Base-by-base conservation (phyloP, 805 yeast genomes). In the Barnettozyma siamensis region DNA sequence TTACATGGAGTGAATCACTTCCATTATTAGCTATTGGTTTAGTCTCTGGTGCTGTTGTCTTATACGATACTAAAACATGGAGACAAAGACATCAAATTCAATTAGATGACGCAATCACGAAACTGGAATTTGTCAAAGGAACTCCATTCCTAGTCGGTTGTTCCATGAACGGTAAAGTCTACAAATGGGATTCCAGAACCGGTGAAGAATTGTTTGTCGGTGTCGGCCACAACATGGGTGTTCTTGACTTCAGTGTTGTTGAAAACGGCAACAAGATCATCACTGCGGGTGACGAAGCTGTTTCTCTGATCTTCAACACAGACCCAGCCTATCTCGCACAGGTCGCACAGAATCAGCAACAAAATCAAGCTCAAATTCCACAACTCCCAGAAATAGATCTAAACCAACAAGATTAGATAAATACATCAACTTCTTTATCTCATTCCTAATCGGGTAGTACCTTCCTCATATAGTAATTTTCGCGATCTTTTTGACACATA, bases 261-360 rank as follows among this genome's bases (percentile, higher is more conserved):
- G 79, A 76, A 31, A 65, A 75, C 35, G 91, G 88, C 21, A 71
- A 73, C 38, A 80, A 81, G 59, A 56, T 93, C 34, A 73, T 88
- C 29, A 87, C 97, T 17, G 99, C 96, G 12, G 97, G 97, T 49
- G 99, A 93, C 61, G 99, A 93, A 63, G 96, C 96, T 51, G 96
- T 93, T 26, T 78, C 94, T 11, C 68, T 91, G 49, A 76, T 91
- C 4, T 54, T 52, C 40, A 47, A 50, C 40, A 47, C 55, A 7
- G 39, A 38, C 26, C 35, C 46, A 15, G 38, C 30, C 12, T 24
- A 21, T 9, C 13, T 24, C 13, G 23, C 35, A 13, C 33, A 39
- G 16, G 33, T 24, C 12, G 17, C 35, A 17, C 33, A 39, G 15
- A 35, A 15, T 4, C 41, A 33, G 12, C 41, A 39, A 18, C 35